Conservation (phyloP, 1,284 basidiomycete genomes). For the Sporisorium reilianum region DNA sequence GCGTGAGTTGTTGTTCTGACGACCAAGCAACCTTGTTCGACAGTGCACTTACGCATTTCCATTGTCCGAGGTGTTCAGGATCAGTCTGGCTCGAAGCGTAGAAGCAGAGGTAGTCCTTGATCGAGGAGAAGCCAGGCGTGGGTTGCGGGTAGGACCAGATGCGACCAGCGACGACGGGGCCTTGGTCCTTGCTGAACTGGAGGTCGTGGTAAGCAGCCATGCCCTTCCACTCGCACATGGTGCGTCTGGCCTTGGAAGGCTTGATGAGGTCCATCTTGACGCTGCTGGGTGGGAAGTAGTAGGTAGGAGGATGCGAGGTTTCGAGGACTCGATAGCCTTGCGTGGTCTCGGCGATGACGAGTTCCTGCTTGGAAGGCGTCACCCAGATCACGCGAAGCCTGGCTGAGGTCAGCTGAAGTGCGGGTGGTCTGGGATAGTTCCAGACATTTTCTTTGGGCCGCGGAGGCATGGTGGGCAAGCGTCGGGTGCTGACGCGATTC, state of each 20-base stretch:
- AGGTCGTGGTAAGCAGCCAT: conserved; percentile 63
- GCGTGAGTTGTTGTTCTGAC: not conserved
- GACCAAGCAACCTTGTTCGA: not conserved
- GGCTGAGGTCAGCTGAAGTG: conserved; percentile 54
- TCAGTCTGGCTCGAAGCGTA: conserved; percentile 61
- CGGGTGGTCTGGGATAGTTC: conserved; percentile 66
- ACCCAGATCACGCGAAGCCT: conserved; percentile 62
- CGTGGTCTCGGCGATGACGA: conserved; percentile 61
- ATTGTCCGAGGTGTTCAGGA: conserved; percentile 47
- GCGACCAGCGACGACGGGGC: conserved; percentile 44
- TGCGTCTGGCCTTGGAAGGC: conserved; percentile 55
- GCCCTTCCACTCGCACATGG: conserved; percentile 68
- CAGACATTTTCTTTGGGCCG: conserved; percentile 60
- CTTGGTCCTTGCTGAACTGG: conserved; percentile 42
- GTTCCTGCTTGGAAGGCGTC: conserved; percentile 53
- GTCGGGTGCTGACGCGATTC: not conserved
- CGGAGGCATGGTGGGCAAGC: conserved; percentile 33
- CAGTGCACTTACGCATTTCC: conserved; percentile 54
- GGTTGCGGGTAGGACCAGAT: conserved; percentile 66
- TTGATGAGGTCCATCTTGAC: conserved; percentile 51
- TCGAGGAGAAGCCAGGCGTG: conserved; percentile 45
- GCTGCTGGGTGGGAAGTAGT: conserved; percentile 61
- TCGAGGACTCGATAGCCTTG: conserved; percentile 65
- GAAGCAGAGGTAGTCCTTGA: conserved; percentile 66
- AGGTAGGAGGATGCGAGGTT: conserved; percentile 65